phyloP scores from a whole-genome alignment of 1,284 basidiomycete species.

The Ustilago xerochloae region DNA sequence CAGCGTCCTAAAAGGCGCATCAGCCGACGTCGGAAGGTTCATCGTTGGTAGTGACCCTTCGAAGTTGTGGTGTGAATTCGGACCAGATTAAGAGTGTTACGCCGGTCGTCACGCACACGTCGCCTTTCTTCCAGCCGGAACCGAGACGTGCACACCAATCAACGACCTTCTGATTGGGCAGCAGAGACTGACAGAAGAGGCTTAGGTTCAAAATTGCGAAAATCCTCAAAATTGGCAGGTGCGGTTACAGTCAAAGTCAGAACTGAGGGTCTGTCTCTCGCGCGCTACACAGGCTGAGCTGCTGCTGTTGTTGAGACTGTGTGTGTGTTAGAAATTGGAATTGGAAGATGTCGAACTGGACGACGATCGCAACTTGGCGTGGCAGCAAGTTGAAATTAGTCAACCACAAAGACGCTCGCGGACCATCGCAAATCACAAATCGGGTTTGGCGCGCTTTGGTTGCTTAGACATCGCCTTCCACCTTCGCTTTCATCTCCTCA shows the following conservation, averaged over 20 bases:
- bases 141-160: constrained; percentile 26
- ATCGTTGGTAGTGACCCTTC: too few species aligned
- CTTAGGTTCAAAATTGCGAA: constrained; percentile 7
- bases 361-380: constrained; percentile 15
- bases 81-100: constrained; percentile 7
- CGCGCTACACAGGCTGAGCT: not conserved
- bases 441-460: constrained; percentile 30
- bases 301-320: too few species aligned
- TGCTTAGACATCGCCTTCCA: not conserved
- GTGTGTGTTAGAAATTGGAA: not conserved
- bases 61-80: too few species aligned
- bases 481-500: constrained; percentile 5
- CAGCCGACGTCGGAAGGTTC: too few species aligned
- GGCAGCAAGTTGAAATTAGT: constrained; percentile 3
- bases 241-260: constrained; percentile 5
- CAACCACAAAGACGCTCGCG: constrained; percentile 13
- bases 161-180: constrained; percentile 36
- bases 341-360: not conserved
- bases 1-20: not conserved
- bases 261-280: not conserved
- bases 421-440: constrained; percentile 20
- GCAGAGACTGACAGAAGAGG: not conserved
- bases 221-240: constrained; percentile 18
- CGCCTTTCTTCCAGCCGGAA: constrained; percentile 3
- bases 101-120: not conserved